Base-by-base conservation (phyloP, 495 filamentous ascomycete species). In the Aspergillus funiculosus region DNA sequence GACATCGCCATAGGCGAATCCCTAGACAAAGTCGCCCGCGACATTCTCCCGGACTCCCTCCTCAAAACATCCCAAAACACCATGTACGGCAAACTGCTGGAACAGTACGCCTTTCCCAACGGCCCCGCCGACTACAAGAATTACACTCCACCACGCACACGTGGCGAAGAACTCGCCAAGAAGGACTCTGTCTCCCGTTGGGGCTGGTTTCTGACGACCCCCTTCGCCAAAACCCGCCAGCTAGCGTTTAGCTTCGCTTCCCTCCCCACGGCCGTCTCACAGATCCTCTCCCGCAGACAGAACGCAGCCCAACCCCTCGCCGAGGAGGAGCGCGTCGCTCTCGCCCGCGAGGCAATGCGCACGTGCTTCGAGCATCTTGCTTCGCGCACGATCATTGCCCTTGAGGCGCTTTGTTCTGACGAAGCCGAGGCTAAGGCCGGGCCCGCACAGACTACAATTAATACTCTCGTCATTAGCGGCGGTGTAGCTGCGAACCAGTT, bases 291-390 rank as follows among this genome's bases (percentile, higher is more conserved):
- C 17, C 20, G 41, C 17, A 66, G 68, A 56, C 56, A 58, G 8
- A 34, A 62, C 18, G 51, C 28, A 14, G 51, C 58, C 10, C 38
- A 26, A 11, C 24, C 21, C 11, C 57, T 62, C 45, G 50, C 43
- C 4, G 39, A 59, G 2, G 52, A 56, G 4, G 82, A 90, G 55
- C 74, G 86, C 1, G 64, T 71, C 8, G 64, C 61, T 0, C 61
- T 96, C 3, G 92, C 86, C 6, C 74, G 76, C 25, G 81, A 83
- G 43, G 61, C 72, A 0, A 89, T 94, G 86, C 75, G 80, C 14
- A 56, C 90, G 11, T 78, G 79, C n/a, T 97, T 97, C 58, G 89
- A 96, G 56, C 92, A 98, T 63, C 67, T 96, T 25, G 83, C 80
- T 0, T 79, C 75, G 26, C 72, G 91, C 26, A 72, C 89, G 0